Percentiles rank a stretch among this genome's conserved stretches.
Evolutionary conservation across 2,329 filamentous ascomycete species (phyloP).

Genomic region (Penicillium sp.): DNA sequence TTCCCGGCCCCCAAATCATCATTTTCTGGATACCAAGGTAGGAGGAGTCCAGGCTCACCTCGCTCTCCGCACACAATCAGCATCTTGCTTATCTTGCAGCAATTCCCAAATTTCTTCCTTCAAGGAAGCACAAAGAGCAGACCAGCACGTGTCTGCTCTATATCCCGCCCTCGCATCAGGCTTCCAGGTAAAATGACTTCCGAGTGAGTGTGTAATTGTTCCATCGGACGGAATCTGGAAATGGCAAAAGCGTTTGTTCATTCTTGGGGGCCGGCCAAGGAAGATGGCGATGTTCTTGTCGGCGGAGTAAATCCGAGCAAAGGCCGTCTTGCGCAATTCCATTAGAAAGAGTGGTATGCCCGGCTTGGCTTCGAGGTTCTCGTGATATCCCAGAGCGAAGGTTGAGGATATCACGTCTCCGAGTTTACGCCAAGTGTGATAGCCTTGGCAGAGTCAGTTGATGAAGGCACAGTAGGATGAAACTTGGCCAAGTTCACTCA

Average conservation of each 20-base stretch:
- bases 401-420: conserved; percentile 52
- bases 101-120: conserved; percentile 33
- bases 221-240: conserved; percentile 35
- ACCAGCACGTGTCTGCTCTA: conserved; percentile 31
- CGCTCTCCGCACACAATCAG: conserved; percentile 18
- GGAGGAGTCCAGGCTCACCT: conserved; percentile 11
- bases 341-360: conserved; percentile 40
- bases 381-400: conserved; percentile 51
- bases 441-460: conserved; percentile 35
- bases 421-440: conserved; percentile 49
- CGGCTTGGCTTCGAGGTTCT: conserved; percentile 37
- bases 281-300: conserved; percentile 54
- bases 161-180: conserved; percentile 25
- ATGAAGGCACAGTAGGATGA: background rate
- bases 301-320: conserved; percentile 47
- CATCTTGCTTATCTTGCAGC: conserved; percentile 28
- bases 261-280: conserved; percentile 50
- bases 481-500: conserved; percentile 23
- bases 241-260: conserved; percentile 44
- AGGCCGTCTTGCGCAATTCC: conserved; percentile 43
- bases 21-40: background rate
- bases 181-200: conserved; percentile 13
- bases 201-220: background rate
- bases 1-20: background rate
- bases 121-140: conserved; percentile 29